Evolutionary conservation across 2,329 filamentous ascomycete species (phyloP).

Genomic region (Alternaria alternata): DNA sequence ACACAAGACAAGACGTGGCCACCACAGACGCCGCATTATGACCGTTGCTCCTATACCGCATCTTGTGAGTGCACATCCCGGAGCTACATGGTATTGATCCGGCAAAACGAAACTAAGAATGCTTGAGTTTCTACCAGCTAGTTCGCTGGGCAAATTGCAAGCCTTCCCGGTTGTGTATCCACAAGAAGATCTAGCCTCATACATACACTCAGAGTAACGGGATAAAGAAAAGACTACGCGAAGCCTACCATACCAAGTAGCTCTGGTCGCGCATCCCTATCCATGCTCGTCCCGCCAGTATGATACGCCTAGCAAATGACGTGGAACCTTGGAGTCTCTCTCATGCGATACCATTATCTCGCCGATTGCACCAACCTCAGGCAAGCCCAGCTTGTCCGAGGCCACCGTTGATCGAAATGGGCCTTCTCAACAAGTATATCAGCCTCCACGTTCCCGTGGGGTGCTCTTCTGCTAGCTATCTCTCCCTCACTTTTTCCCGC

Average conservation of each 20-base stretch:
- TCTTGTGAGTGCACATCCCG: slow-evolving; percentile 32
- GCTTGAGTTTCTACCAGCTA: slow-evolving; percentile 24
- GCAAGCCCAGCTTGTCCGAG: slow-evolving; percentile 40
- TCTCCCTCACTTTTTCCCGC: slow-evolving; percentile 32
- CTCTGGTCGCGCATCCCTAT: slow-evolving; percentile 41
- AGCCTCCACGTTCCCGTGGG: slow-evolving; percentile 51
- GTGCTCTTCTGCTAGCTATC: slow-evolving; percentile 41
- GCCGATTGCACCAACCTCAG: slow-evolving; percentile 48
- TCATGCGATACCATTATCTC: slow-evolving; percentile 48
- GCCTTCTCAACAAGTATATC: slow-evolving; percentile 47
- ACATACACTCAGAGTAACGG: slow-evolving; percentile 41
- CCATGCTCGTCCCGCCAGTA: slow-evolving; percentile 48
- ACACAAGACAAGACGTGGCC: slow-evolving; percentile 20
- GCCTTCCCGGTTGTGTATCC: slow-evolving; percentile 32
- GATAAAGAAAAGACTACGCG: slow-evolving; percentile 47
- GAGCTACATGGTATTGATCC: slow-evolving; percentile 39
- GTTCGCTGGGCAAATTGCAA: slow-evolving; percentile 24
- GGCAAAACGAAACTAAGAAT: slow-evolving; percentile 40
- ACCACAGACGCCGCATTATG: slow-evolving; percentile 35
- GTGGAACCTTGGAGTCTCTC: slow-evolving; percentile 41
- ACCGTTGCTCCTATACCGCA: slow-evolving; percentile 29
- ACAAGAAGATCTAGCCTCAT: slow-evolving; percentile 46
- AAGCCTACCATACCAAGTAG: slow-evolving; percentile 40
- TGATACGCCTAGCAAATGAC: slow-evolving; percentile 51
- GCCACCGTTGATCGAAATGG: slow-evolving; percentile 38